These are phyloP conservation scores for Silene vulgaris DNA, from an alignment of 179 eudicot genomes.

Conservation along the genomic window DNA sequence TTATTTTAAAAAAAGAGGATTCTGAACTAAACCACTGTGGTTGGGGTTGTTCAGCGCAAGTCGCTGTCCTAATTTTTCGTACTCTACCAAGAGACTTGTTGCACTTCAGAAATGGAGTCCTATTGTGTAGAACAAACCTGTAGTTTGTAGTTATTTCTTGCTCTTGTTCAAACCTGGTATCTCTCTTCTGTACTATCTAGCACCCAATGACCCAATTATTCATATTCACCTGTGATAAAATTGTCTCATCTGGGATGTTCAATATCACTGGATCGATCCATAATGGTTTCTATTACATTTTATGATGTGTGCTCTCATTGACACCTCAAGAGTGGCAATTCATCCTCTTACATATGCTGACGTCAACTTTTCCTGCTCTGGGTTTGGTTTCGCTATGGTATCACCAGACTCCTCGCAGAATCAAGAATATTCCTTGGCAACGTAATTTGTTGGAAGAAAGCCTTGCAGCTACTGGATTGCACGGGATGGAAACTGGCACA, in stretches of 20 bases:
- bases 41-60: conserved; percentile 37
- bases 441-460: conserved; percentile 82
- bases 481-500: conserved; percentile 61
- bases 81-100: conserved; percentile 32
- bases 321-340: conserved; percentile 43
- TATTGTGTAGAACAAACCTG: conserved; percentile 1
- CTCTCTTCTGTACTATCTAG: conserved; percentile 24
- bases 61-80: conserved; percentile 30
- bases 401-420: conserved; percentile 82
- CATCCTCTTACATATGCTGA: conserved; percentile 54
- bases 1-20: conserved; percentile 33
- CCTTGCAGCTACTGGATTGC: conserved; percentile 76
- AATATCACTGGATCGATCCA: conserved; percentile 38
- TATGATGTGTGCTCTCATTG: conserved; percentile 45
- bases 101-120: conserved; percentile 36
- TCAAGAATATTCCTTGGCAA: conserved; percentile 70
- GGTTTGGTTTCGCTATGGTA: conserved; percentile 45
- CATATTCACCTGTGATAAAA: conserved; percentile 32
- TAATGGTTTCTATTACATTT: conserved; percentile 36
- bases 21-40: conserved; percentile 36
- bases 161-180: conserved; percentile 30
- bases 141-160: conserved; percentile 14
- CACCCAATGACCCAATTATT: conserved; percentile 23
- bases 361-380: conserved; percentile 47
- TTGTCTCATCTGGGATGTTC: conserved; percentile 37